Evolutionary conservation across 441 rosid species (phyloP).

Genomic region (Jatropha multifida): DNA sequence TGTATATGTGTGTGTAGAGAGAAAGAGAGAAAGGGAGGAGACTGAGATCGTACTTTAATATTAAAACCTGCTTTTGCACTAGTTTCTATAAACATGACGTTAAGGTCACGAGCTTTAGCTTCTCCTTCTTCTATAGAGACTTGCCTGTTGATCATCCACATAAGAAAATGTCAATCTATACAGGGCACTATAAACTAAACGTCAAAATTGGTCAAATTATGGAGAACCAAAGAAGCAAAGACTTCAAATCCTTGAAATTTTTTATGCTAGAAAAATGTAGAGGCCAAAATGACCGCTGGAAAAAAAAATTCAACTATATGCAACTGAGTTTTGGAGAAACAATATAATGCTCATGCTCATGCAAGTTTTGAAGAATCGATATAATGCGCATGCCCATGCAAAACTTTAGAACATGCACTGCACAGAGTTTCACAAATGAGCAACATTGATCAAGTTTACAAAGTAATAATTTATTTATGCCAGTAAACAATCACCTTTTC

Average conservation of each 20-base stretch:
- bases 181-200: background rate
- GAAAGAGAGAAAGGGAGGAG: background rate
- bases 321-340: background rate
- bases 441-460: background rate
- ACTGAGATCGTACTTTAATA: conserved; percentile 41
- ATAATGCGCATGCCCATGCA: no score
- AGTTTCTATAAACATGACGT: conserved; percentile 62
- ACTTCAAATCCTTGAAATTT: background rate
- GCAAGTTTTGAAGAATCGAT: no score
- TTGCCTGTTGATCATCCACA: conserved; percentile 36
- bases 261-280: background rate
- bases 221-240: background rate
- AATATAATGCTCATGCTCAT: background rate
- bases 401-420: background rate
- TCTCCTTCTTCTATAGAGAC: conserved; percentile 71
- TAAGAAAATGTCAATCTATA: background rate
- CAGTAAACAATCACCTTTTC: conserved; percentile 48
- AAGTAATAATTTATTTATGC: background rate
- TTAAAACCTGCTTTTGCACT: conserved; percentile 71
- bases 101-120: conserved; percentile 51
- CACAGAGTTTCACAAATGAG: background rate
- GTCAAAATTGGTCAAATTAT: background rate
- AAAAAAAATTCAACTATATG: conserved; percentile 6
- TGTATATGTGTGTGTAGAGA: background rate
- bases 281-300: background rate